Evolutionary conservation across 805 yeast genomes (phyloP).

Genomic region (Candida pseudoglaebosa): DNA sequence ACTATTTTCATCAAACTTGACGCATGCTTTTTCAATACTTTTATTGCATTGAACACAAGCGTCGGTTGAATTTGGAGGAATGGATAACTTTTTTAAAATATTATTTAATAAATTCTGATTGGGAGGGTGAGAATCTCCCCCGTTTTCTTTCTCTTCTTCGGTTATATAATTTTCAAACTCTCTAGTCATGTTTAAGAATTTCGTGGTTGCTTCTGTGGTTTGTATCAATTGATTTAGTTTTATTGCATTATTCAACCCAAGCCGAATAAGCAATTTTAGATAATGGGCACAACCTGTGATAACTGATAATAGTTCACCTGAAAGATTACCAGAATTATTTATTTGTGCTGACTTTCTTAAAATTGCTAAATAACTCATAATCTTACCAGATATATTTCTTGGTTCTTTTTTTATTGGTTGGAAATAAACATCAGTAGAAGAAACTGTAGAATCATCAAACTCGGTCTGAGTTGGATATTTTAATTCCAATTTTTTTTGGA

Average conservation of each 20-base stretch:
- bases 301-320: conserved; percentile 69
- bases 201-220: conserved; percentile 58
- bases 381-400: conserved; percentile 79
- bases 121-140: conserved; percentile 5
- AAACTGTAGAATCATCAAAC: conserved; percentile 8
- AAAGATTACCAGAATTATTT: conserved; percentile 39
- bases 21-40: conserved; percentile 83
- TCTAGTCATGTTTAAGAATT: conserved; percentile 42
- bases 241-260: conserved; percentile 76
- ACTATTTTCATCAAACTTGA: conserved; percentile 45
- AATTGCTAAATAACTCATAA: conserved; percentile 84
- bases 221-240: conserved; percentile 55
- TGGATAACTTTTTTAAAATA: conserved; percentile 33
- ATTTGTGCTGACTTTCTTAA: conserved; percentile 56
- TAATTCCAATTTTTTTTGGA: not conserved
- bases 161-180: conserved; percentile 12
- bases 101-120: conserved; percentile 11
- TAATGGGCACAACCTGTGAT: conserved; percentile 93
- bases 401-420: conserved; percentile 59
- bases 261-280: conserved; percentile 76
- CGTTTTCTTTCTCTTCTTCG: conserved; percentile 3
- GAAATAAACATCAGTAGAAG: conserved; percentile 17
- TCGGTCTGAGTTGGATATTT: conserved; percentile 2
- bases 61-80: conserved; percentile 66
- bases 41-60: conserved; percentile 66